These are phyloP conservation scores for Camellia granthamiana DNA, from an alignment of 148 eudicot genomes.

Conservation along the genomic window DNA sequence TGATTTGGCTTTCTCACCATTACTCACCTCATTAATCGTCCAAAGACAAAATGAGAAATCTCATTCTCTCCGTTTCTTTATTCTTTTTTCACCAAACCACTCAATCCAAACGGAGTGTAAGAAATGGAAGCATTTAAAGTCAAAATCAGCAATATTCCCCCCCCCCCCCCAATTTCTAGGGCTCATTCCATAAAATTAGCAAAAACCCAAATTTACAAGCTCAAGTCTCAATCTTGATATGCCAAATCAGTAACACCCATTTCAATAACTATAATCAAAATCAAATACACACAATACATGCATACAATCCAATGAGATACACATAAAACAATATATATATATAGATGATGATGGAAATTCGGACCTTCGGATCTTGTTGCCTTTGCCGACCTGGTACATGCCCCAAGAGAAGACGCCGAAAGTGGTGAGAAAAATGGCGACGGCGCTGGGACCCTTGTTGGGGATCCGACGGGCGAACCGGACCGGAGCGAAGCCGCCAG, in stretches of 20 bases:
- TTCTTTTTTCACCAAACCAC: no score
- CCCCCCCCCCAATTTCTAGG: no score
- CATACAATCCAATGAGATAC: background rate
- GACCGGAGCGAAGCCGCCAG: slow-evolving; percentile 86
- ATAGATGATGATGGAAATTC: background rate
- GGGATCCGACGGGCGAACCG: slow-evolving; percentile 92
- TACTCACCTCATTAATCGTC: no score
- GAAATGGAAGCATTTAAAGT: no score
- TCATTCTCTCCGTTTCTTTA: no score
- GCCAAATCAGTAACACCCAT: background rate
- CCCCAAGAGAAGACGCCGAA: slow-evolving; percentile 84
- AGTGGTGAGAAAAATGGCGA: slow-evolving; percentile 70
- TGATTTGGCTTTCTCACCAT: no score
- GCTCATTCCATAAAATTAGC: background rate
- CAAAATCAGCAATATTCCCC: no score
- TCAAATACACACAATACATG: background rate
- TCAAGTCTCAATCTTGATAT: background rate
- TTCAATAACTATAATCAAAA: background rate
- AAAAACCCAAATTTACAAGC: background rate
- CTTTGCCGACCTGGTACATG: slow-evolving; percentile 87
- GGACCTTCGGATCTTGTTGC: slow-evolving; percentile 88
- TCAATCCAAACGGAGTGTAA: no score
- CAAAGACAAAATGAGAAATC: no score
- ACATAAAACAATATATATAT: background rate
- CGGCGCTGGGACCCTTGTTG: slow-evolving; percentile 76